phyloP scores from a whole-genome alignment of 2,329 filamentous ascomycete genomes.

The Aureobasidium pullulans region DNA sequence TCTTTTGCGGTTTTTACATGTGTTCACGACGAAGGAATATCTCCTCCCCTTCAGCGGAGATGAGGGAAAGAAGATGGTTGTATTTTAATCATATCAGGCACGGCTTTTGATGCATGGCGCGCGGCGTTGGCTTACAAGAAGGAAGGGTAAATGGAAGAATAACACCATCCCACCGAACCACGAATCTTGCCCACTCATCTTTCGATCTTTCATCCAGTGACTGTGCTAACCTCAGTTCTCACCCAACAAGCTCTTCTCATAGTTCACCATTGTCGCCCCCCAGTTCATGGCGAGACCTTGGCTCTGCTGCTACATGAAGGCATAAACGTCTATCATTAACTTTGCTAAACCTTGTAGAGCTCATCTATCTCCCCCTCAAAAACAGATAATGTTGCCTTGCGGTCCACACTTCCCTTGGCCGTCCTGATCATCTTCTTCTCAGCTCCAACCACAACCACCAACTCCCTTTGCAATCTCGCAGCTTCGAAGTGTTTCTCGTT shows the following conservation, averaged over 20 bases:
- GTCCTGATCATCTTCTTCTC: slow-evolving; percentile 1
- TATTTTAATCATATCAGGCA: slow-evolving; percentile 10
- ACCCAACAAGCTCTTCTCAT: too few species aligned
- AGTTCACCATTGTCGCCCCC: too few species aligned
- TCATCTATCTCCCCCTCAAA: slow-evolving; percentile 7
- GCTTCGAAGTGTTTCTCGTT: slow-evolving; percentile 4
- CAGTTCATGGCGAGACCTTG: too few species aligned
- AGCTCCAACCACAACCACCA: not conserved
- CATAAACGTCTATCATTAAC: not conserved
- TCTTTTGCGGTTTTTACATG: slow-evolving; percentile 1
- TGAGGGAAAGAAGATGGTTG: not conserved
- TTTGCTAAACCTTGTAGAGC: not conserved
- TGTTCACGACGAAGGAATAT: slow-evolving; percentile 10
- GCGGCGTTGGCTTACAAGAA: slow-evolving; percentile 15
- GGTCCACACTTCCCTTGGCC: slow-evolving; percentile 7
- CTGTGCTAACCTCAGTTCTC: too few species aligned
- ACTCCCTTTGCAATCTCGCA: not conserved
- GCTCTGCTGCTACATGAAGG: too few species aligned
- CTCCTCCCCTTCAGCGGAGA: not conserved
- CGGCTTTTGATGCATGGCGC: slow-evolving; percentile 15
- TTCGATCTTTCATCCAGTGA: too few species aligned
- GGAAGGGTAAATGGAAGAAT: not conserved
- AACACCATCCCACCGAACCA: not conserved
- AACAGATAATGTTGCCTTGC: not conserved
- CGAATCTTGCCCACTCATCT: not conserved